These are phyloP conservation scores for Sporothrix pallida DNA, from an alignment of 2,329 filamentous ascomycete species.

Conservation along the genomic window DNA sequence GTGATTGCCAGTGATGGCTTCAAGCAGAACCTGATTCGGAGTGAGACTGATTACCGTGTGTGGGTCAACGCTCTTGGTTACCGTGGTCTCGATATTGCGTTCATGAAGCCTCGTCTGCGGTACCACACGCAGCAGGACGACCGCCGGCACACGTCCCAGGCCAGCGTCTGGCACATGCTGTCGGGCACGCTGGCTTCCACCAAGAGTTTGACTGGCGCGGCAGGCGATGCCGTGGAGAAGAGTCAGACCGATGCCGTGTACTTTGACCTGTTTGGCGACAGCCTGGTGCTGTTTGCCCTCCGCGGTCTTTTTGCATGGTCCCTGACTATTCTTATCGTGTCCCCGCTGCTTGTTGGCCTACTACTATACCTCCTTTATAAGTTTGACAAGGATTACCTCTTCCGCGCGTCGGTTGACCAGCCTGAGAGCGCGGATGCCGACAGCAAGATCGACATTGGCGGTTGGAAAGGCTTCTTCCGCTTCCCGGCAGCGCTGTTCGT, in stretches of 20 bases:
- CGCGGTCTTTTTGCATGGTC: constrained; percentile 88
- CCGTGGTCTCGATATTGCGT: constrained; percentile 89
- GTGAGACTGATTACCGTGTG: constrained; percentile 87
- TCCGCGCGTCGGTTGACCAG: constrained; percentile 59
- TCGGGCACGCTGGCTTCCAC: constrained; percentile 80
- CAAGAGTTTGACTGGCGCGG: constrained; percentile 67
- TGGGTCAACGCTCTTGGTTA: constrained; percentile 79
- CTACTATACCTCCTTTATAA: constrained; percentile 72
- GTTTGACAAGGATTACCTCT: constrained; percentile 86
- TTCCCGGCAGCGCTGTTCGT: constrained; percentile 77
- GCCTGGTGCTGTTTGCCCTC: constrained; percentile 78
- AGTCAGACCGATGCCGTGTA: constrained; percentile 74
- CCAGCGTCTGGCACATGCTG: constrained; percentile 91
- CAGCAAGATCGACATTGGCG: constrained; percentile 69
- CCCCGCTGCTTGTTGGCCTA: constrained; percentile 73
- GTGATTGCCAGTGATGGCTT: constrained; percentile 86
- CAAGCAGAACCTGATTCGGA: constrained; percentile 75
- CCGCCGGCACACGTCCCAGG: constrained; percentile 72
- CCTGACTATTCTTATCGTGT: constrained; percentile 78
- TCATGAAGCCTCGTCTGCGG: constrained; percentile 80
- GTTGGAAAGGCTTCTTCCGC: constrained; percentile 81
- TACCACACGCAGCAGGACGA: constrained; percentile 95
- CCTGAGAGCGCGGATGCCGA: constrained; percentile 64
- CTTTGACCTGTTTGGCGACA: constrained; percentile 88
- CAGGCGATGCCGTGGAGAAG: constrained; percentile 69